phyloP scores from a whole-genome alignment of 2,329 filamentous ascomycete species.

The Metarhizium album region DNA sequence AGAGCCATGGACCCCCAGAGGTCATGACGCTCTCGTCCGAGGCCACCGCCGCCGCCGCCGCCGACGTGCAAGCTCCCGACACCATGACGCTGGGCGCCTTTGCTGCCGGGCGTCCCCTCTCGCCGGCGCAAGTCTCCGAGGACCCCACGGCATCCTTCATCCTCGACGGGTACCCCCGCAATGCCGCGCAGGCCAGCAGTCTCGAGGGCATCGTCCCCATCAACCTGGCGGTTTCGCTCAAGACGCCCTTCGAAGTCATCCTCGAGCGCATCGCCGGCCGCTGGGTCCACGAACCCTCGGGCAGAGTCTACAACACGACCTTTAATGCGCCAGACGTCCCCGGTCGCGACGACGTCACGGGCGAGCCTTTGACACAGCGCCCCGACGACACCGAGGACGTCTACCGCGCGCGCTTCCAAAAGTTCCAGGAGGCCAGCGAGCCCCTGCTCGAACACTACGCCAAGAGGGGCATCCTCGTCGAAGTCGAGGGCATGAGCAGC shows the following conservation, averaged over 20 bases:
- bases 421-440: constrained; percentile 79
- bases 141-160: constrained; percentile 79
- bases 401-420: constrained; percentile 68
- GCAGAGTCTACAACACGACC: constrained; percentile 86
- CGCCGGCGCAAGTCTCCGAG: constrained; percentile 42
- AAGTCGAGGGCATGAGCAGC: constrained; percentile 78
- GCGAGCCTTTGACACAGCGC: constrained; percentile 72
- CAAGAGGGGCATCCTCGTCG: constrained; percentile 71
- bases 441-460: constrained; percentile 85
- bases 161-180: constrained; percentile 92
- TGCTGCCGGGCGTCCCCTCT: constrained; percentile 5
- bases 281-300: constrained; percentile 87
- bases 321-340: constrained; percentile 78
- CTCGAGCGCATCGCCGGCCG: constrained; percentile 81
- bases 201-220: constrained; percentile 82
- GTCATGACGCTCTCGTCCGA: constrained; percentile 42
- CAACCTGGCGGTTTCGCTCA: constrained; percentile 81
- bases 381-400: constrained; percentile 80
- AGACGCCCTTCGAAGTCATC: constrained; percentile 78
- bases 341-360: constrained; percentile 82
- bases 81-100: constrained; percentile 10
- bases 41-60: constrained; percentile 25
- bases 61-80: constrained; percentile 21
- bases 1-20: constrained; percentile 32
- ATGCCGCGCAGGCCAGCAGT: constrained; percentile 63